These are phyloP conservation scores for Cryptosporidium ryanae DNA, from an alignment of 169 alveolate genomes.

Conservation along the genomic window DNA sequence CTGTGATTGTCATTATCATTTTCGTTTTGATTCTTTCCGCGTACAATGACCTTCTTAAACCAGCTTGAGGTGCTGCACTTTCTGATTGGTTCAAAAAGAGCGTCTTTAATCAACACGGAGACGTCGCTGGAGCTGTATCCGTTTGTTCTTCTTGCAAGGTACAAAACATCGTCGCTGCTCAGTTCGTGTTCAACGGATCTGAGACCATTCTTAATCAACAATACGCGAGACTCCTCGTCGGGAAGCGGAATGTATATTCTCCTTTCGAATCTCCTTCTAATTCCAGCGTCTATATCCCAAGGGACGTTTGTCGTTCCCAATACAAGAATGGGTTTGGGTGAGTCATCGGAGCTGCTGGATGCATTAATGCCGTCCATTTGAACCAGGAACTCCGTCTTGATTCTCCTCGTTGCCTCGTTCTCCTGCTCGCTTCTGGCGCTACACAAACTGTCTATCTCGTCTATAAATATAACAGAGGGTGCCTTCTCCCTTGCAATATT, in stretches of 20 bases:
- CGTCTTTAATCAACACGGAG: conserved; percentile 89
- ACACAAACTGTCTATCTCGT: conserved; percentile 98
- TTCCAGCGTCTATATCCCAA: conserved; percentile 98
- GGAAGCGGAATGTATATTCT: conserved; percentile 99
- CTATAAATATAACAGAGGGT: conserved; percentile 98
- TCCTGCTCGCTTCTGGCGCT: conserved; percentile 94
- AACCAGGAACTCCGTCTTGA: conserved; percentile 98
- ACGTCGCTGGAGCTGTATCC: conserved; percentile 94
- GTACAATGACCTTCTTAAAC: conserved; percentile 83
- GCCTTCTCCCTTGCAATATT: conserved; percentile 95
- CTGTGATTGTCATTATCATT: not conserved
- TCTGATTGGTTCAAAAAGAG: conserved; percentile 91
- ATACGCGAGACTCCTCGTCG: conserved; percentile 91
- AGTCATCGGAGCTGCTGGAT: conserved; percentile 82
- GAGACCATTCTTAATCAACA: conserved; percentile 83
- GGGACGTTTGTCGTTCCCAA: conserved; percentile 95
- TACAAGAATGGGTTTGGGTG: conserved; percentile 87
- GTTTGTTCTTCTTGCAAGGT: conserved; percentile 83
- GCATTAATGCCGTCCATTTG: conserved; percentile 95
- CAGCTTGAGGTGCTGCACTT: conserved; percentile 88
- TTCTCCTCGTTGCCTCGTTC: conserved; percentile 97
- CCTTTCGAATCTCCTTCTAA: conserved; percentile 96
- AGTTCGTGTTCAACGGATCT: conserved; percentile 81
- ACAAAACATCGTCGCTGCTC: conserved; percentile 83
- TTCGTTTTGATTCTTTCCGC: conserved; percentile 2